phyloP scores from a whole-genome alignment of 1,284 basidiomycete genomes.

The Sphagnurus paluster region DNA sequence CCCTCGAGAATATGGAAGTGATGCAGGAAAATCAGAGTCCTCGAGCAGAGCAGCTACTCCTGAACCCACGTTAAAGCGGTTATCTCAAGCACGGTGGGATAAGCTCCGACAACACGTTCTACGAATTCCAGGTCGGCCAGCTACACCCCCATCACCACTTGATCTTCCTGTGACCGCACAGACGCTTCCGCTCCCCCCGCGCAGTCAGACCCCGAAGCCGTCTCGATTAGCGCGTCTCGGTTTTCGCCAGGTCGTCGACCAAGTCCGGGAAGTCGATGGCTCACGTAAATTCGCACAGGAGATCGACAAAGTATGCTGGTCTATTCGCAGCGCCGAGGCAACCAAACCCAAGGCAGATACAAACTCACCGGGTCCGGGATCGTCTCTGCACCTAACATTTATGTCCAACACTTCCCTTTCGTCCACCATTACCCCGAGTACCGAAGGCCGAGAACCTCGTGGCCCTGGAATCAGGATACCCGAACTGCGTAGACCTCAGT shows the following conservation, averaged over 20 bases:
- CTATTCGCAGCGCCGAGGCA: slow-evolving; percentile 38
- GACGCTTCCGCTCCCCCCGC: slow-evolving; percentile 23
- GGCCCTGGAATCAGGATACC: slow-evolving; percentile 27
- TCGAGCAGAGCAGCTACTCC: no score
- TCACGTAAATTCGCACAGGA: slow-evolving; percentile 48
- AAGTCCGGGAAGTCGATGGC: slow-evolving; percentile 51
- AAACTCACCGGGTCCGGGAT: slow-evolving; percentile 28
- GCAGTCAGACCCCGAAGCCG: slow-evolving; percentile 45
- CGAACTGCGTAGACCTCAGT: slow-evolving; percentile 39
- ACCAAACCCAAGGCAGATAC: slow-evolving; percentile 27
- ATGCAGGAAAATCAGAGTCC: no score
- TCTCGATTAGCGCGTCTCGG: slow-evolving; percentile 56
- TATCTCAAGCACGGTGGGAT: slow-evolving; percentile 51
- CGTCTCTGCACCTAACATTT: slow-evolving; percentile 50
- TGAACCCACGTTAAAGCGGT: slow-evolving; percentile 27
- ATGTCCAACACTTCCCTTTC: slow-evolving; percentile 43
- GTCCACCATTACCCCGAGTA: slow-evolving; percentile 23
- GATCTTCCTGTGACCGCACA: slow-evolving; percentile 23
- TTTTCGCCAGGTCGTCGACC: slow-evolving; percentile 62
- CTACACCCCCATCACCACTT: slow-evolving; percentile 20
- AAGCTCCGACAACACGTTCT: slow-evolving; percentile 54
- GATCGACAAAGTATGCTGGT: slow-evolving; percentile 51
- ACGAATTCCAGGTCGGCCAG: slow-evolving; percentile 25
- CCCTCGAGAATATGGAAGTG: slow-evolving; percentile 4
- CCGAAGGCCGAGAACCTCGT: slow-evolving; percentile 22